Conservation (phyloP, 768 basidiomycete species). For the Cystofilobasidium capitatum region DNA sequence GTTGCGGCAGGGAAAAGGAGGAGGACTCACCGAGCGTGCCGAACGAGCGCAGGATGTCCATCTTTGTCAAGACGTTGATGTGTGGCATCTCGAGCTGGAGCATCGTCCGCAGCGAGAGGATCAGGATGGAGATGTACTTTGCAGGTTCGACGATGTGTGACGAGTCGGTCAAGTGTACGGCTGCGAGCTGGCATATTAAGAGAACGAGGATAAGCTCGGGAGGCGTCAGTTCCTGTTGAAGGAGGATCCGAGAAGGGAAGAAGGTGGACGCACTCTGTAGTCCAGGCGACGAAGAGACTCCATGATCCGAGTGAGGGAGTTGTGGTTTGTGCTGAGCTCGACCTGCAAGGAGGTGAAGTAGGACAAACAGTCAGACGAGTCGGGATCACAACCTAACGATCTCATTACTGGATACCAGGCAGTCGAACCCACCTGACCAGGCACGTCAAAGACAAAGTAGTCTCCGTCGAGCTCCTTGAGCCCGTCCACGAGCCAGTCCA, state of each 20-base stretch:
- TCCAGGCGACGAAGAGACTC: constrained; percentile 59
- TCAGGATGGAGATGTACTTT: constrained; percentile 84
- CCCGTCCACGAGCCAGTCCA: constrained; percentile 52
- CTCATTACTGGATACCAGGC: too few relatives aligned
- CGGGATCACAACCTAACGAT: too few relatives aligned
- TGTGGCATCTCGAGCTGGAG: constrained; percentile 98
- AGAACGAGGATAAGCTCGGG: neutral
- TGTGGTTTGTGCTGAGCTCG: constrained; percentile 91
- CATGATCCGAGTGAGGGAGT: constrained; percentile 72
- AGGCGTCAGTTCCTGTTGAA: neutral
- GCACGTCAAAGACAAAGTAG: constrained; percentile 91
- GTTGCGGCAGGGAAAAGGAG: constrained; percentile 13
- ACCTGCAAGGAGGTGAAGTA: constrained; percentile 44
- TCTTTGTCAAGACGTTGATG: constrained; percentile 90
- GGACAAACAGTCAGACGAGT: too few relatives aligned
- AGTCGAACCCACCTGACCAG: constrained; percentile 54
- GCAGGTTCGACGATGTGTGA: constrained; percentile 93
- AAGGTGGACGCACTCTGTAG: constrained; percentile 61
- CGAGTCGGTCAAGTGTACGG: constrained; percentile 90
- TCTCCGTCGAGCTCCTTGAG: constrained; percentile 57
- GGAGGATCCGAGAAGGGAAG: neutral
- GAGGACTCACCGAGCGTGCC: constrained; percentile 69
- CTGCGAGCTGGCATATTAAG: constrained; percentile 59
- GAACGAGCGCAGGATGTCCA: constrained; percentile 80
- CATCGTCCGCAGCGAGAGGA: constrained; percentile 91